Conservation (phyloP, 1,284 basidiomycete genomes). For the Austroboletus niveus region DNA sequence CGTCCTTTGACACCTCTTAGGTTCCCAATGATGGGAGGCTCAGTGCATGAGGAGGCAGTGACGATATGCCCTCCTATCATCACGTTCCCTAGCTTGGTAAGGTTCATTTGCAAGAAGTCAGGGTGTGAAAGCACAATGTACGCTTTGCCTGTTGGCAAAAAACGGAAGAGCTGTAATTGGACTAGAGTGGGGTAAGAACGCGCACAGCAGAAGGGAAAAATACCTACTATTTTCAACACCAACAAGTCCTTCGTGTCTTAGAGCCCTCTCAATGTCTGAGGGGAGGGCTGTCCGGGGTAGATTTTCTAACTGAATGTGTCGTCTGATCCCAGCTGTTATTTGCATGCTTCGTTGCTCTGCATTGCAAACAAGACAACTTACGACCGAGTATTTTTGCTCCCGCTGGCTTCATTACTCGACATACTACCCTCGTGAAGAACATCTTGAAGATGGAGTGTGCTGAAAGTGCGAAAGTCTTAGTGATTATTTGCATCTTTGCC, state of each 20-base stretch:
- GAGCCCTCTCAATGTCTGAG: conserved; percentile 52
- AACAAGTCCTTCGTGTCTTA: conserved; percentile 45
- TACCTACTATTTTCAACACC: conserved; percentile 53
- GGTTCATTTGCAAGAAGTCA: conserved; percentile 42
- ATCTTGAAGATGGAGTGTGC: conserved; percentile 6
- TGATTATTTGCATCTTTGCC: neutral
- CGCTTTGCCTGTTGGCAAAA: conserved; percentile 55
- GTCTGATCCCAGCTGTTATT: conserved; percentile 24
- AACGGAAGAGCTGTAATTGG: conserved; percentile 56
- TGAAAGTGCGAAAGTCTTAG: too few relatives aligned
- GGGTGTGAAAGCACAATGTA: conserved; percentile 50
- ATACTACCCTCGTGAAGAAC: conserved; percentile 17
- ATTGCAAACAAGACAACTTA: conserved; percentile 13
- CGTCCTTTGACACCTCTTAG: conserved; percentile 44
- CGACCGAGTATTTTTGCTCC: conserved; percentile 12
- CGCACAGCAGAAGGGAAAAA: neutral
- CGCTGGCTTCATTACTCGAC: conserved; percentile 13
- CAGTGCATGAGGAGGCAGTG: conserved; percentile 18
- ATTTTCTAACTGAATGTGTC: conserved; percentile 45
- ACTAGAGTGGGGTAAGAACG: conserved; percentile 40
- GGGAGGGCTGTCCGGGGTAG: conserved; percentile 54
- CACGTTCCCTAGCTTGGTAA: conserved; percentile 41
- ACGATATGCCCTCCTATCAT: conserved; percentile 41
- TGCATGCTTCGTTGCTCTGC: conserved; percentile 7
- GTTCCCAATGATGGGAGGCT: conserved; percentile 25